These are phyloP conservation scores for Fusarium humuli DNA, from an alignment of 2,329 filamentous ascomycete species.

Conservation along the genomic window DNA sequence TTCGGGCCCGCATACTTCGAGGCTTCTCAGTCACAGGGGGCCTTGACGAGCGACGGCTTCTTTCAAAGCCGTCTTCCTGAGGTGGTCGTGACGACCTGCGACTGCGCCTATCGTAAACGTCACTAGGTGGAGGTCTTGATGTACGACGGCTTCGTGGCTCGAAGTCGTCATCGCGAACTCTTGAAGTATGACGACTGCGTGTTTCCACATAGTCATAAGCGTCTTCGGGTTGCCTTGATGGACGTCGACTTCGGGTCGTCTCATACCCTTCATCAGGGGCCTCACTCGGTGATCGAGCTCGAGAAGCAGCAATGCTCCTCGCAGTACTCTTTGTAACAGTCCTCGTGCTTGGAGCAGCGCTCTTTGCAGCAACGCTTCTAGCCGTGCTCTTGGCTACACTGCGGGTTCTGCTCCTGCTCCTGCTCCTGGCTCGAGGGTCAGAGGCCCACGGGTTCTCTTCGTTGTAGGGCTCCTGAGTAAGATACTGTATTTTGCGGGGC, in stretches of 20 bases:
- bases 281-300: constrained; percentile 46
- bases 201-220: constrained; percentile 37
- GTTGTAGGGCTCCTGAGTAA: constrained; percentile 39
- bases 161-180: constrained; percentile 26
- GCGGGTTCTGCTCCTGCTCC: constrained; percentile 37
- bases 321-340: constrained; percentile 38
- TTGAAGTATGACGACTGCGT: constrained; percentile 38
- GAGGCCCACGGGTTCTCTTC: constrained; percentile 33
- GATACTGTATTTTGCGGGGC: constrained; percentile 39
- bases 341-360: constrained; percentile 35
- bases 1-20: constrained; percentile 54
- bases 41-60: constrained; percentile 56
- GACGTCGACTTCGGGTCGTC: constrained; percentile 53
- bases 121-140: constrained; percentile 32
- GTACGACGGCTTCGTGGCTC: constrained; percentile 36
- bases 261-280: constrained; percentile 51
- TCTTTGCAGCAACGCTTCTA: constrained; percentile 31
- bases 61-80: constrained; percentile 50
- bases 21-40: constrained; percentile 46
- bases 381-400: constrained; percentile 35
- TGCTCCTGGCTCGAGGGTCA: constrained; percentile 30
- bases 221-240: constrained; percentile 50
- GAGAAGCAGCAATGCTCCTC: constrained; percentile 39
- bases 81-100: constrained; percentile 55
- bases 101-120: constrained; percentile 55